Percentiles rank a stretch among this genome's conserved stretches.
Evolutionary conservation across 176 grass and related monocot genomes (phyloP).

Genomic region (Neostapfia colusana): DNA sequence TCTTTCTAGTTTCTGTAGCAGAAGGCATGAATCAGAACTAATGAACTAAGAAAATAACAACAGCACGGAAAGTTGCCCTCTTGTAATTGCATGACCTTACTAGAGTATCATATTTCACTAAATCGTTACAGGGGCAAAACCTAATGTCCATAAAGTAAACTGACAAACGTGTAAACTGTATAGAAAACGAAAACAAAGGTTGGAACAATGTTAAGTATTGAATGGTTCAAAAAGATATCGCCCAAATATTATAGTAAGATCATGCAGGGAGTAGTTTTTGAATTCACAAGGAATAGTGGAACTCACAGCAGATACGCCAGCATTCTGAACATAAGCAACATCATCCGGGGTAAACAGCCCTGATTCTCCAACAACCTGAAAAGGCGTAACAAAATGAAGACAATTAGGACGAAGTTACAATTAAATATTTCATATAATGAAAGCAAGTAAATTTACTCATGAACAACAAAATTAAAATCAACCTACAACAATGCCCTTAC

Average conservation of each 20-base stretch:
- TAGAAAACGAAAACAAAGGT: not conserved
- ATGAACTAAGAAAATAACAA: not conserved
- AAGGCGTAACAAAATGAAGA: not conserved
- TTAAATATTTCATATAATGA: not conserved
- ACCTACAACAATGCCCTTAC: not conserved
- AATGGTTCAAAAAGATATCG: not conserved
- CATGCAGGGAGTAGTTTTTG: not conserved
- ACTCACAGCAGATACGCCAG: constrained; percentile 83
- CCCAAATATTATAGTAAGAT: not conserved
- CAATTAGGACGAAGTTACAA: not conserved
- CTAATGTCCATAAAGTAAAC: not conserved
- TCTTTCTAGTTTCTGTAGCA: not conserved
- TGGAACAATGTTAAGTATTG: not conserved
- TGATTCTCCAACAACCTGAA: constrained; percentile 88
- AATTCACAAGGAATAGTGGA: not conserved
- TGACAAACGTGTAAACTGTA: not conserved
- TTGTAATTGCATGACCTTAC: not conserved
- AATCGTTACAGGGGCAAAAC: not conserved
- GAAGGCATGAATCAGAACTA: not conserved
- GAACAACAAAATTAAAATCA: not conserved
- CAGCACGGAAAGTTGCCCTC: not conserved
- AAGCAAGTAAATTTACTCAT: not conserved
- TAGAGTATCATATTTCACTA: not conserved
- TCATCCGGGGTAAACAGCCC: constrained; percentile 75
- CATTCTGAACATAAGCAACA: constrained; percentile 79